Percentiles rank a stretch among this genome's conserved stretches.
These are phyloP conservation scores for Citrus sp. DNA, from an alignment of 345 rosid genomes.

Conservation along the genomic window DNA sequence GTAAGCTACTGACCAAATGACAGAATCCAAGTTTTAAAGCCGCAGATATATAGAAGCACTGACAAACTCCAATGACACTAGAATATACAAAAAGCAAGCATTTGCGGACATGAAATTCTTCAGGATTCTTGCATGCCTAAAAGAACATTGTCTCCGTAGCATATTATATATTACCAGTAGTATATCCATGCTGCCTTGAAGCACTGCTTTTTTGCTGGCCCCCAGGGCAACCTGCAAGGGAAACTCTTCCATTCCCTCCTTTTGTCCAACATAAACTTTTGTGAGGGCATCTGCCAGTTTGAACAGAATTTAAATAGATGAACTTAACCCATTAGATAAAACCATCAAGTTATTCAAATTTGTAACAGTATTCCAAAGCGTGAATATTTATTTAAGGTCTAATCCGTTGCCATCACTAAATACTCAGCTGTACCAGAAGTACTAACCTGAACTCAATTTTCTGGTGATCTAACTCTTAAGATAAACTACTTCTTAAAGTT, in stretches of 20 bases:
- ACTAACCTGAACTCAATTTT: not conserved
- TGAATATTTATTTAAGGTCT: not conserved
- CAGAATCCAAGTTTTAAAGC: not conserved
- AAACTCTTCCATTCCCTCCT: slow-evolving; percentile 57
- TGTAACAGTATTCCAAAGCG: not conserved
- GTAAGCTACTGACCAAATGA: not conserved
- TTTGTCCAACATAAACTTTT: slow-evolving; percentile 43
- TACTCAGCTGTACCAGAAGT: not conserved
- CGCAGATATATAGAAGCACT: not conserved
- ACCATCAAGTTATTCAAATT: not conserved
- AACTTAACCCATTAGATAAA: not conserved
- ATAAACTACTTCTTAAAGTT: not conserved
- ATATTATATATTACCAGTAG: slow-evolving; percentile 53
- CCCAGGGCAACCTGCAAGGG: slow-evolving; percentile 63
- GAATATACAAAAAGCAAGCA: too few relatives aligned
- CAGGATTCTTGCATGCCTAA: slow-evolving; percentile 7
- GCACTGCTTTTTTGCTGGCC: slow-evolving; percentile 67
- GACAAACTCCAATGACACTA: not conserved
- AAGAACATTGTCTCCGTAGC: not conserved
- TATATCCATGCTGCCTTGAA: slow-evolving; percentile 82
- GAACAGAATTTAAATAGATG: slow-evolving; percentile 7
- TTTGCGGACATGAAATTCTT: not conserved
- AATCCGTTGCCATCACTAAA: not conserved
- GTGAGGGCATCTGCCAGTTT: slow-evolving; percentile 58
- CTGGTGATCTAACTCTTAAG: not conserved